Base-by-base conservation (phyloP, 140 eudicot genomes). In the Flaveria floridana region DNA sequence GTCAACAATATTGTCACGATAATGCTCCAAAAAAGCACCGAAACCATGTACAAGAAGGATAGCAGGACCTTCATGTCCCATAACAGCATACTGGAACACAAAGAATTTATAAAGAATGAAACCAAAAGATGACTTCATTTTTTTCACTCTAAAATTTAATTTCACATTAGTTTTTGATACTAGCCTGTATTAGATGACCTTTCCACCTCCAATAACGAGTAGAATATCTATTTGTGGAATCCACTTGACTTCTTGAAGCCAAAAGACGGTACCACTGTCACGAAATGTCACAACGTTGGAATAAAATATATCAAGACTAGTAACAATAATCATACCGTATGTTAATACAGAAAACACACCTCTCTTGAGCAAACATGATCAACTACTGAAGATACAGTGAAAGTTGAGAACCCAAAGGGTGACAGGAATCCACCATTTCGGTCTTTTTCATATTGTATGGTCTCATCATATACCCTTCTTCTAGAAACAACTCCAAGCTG, bases 21-120 rank as follows among this genome's bases (percentile, higher is more conserved):
- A 93, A 86, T 93, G 98, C 85, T 93, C 98, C 87, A 82, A 64
- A 83, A 87, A 93, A 72, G 98, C 98, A 77, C 97, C 97, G 30
- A 93, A 93, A 78, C 98, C 97, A 73, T 93, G 98, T 51, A 93
- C 98, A 76, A 93, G 97, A 85, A 93, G 86, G 67, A 88, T 52
- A 56, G 91, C 89, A 68, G 98, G 97, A 75, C 98, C 98, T 78
- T 85, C 78, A 55, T 58, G 7, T 62, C 98, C 97, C 77, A 85
- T 82, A 80, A 88, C 97, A 39, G 90, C 72, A 82, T 90, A 93
- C 98, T 93, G 23, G 23, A 72, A 19, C 13, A 69, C 42, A 44
- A 69, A 64, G 70, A 42, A 12, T 82, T 23, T 63, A 68, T 61
- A 51, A 23, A 19, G 57, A 65, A 57, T 57, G 48, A 73, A 46